These are phyloP conservation scores for Aspergillus sp. DNA, from an alignment of 2,329 filamentous ascomycete species.

Conservation along the genomic window DNA sequence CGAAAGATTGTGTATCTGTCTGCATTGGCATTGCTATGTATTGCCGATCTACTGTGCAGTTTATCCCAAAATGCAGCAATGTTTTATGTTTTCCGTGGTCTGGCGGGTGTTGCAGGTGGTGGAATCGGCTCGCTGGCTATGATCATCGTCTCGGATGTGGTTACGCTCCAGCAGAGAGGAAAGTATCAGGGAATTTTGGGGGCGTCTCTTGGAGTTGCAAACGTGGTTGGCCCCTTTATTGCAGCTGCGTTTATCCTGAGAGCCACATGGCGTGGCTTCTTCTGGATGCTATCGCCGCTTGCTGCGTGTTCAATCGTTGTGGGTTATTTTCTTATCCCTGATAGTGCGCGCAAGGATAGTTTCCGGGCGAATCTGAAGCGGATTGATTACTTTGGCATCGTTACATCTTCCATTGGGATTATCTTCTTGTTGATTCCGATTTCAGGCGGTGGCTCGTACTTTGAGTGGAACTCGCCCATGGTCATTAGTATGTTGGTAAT, in stretches of 20 bases:
- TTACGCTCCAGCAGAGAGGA: constrained; percentile 62
- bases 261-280: constrained; percentile 52
- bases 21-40: constrained; percentile 56
- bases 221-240: constrained; percentile 53
- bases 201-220: constrained; percentile 50
- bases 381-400: constrained; percentile 64
- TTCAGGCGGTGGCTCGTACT: constrained; percentile 64
- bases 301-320: constrained; percentile 53
- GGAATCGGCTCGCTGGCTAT: constrained; percentile 64
- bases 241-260: constrained; percentile 51
- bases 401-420: constrained; percentile 60
- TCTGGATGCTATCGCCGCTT: constrained; percentile 59
- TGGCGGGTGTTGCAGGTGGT: constrained; percentile 66
- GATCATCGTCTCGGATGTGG: constrained; percentile 66
- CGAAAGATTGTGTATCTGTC: constrained; percentile 63
- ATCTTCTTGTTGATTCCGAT: constrained; percentile 67
- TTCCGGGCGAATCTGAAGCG: constrained; percentile 37
- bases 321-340: constrained; percentile 57
- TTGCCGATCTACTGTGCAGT: constrained; percentile 65
- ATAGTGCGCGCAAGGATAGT: constrained; percentile 53
- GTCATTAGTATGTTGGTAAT: constrained; percentile 63
- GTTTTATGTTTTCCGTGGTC: constrained; percentile 65
- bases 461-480: constrained; percentile 60
- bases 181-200: constrained; percentile 58
- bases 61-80: constrained; percentile 60